phyloP scores from a whole-genome alignment of 2,329 filamentous ascomycete species.

The Pseudogymnoascus pannorum region DNA sequence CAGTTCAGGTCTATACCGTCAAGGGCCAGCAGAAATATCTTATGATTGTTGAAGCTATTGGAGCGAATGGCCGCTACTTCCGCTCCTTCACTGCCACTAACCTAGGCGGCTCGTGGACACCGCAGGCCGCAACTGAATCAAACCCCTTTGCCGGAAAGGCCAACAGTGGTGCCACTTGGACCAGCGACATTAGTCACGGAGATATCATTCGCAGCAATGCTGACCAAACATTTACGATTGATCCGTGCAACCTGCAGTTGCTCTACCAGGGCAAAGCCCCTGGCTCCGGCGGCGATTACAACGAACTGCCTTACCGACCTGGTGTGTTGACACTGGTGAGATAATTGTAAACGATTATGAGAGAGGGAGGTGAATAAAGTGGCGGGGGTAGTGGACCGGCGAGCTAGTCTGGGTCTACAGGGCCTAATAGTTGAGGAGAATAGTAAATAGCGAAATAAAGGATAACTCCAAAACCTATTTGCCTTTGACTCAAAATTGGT shows the following conservation, averaged over 20 bases:
- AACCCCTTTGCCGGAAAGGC: conserved; percentile 32
- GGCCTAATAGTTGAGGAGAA: neutral
- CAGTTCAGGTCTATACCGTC: conserved; percentile 31
- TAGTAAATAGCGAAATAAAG: neutral
- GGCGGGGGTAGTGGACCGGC: neutral
- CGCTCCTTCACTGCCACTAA: conserved; percentile 32
- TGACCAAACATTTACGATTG: conserved; percentile 34
- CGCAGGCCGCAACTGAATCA: conserved; percentile 30
- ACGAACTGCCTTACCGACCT: conserved; percentile 32
- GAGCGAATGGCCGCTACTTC: conserved; percentile 31
- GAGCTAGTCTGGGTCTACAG: neutral
- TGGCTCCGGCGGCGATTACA: conserved; percentile 27
- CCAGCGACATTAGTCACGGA: conserved; percentile 29
- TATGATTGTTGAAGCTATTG: conserved; percentile 34
- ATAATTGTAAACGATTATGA: neutral
- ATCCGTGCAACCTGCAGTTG: conserved; percentile 29
- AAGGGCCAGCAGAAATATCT: conserved; percentile 27
- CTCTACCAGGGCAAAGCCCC: conserved; percentile 35
- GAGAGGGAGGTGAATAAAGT: neutral
- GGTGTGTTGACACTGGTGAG: conserved; percentile 20
- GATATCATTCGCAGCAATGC: conserved; percentile 28
- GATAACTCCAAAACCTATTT: neutral
- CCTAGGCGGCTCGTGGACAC: conserved; percentile 30
- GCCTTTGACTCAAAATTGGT: neutral
- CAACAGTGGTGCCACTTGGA: conserved; percentile 32